Evolutionary conservation across 192 early-diverging fungal genomes (phyloP).

Genomic region (Mortierella claussenii): DNA sequence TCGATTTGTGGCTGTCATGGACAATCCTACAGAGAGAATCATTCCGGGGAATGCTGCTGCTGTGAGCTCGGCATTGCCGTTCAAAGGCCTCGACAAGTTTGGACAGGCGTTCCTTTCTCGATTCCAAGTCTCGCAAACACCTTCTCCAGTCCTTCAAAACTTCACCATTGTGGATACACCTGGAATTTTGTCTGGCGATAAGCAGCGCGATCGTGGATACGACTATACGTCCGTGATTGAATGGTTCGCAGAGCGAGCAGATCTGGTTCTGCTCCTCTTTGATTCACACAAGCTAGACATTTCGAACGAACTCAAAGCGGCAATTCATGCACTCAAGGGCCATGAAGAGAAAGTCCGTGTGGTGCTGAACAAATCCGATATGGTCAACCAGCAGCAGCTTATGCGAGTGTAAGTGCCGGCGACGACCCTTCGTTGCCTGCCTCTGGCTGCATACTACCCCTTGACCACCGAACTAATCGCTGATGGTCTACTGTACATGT

Average conservation of each 20-base stretch:
- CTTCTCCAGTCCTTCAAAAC: constrained; percentile 77
- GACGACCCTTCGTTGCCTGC: neutral
- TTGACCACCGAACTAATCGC: too few species aligned
- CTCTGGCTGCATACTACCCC: neutral
- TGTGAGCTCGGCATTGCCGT: constrained; percentile 80
- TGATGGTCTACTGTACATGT: too few species aligned
- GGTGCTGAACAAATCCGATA: constrained; percentile 87
- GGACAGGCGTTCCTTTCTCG: constrained; percentile 82
- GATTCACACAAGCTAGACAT: constrained; percentile 90
- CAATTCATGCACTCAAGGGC: constrained; percentile 75
- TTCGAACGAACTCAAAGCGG: constrained; percentile 83
- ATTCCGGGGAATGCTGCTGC: constrained; percentile 88
- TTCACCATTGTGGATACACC: constrained; percentile 88
- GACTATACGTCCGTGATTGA: constrained; percentile 81
- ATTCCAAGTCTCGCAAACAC: constrained; percentile 85
- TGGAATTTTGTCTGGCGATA: constrained; percentile 83
- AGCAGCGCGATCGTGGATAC: constrained; percentile 83
- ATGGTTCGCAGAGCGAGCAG: constrained; percentile 89
- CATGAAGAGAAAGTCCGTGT: constrained; percentile 87
- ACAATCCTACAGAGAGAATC: constrained; percentile 74
- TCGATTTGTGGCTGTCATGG: constrained; percentile 85
- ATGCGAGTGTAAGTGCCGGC: constrained; percentile 76
- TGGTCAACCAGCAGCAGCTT: constrained; percentile 84
- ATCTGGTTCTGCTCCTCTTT: constrained; percentile 84
- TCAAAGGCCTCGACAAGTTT: constrained; percentile 77